A percentile compares a stretch with the other conserved stretches of the same genome.
Conservation (phyloP, 2,329 filamentous ascomycete genomes). For the Colletotrichum sublineola region DNA sequence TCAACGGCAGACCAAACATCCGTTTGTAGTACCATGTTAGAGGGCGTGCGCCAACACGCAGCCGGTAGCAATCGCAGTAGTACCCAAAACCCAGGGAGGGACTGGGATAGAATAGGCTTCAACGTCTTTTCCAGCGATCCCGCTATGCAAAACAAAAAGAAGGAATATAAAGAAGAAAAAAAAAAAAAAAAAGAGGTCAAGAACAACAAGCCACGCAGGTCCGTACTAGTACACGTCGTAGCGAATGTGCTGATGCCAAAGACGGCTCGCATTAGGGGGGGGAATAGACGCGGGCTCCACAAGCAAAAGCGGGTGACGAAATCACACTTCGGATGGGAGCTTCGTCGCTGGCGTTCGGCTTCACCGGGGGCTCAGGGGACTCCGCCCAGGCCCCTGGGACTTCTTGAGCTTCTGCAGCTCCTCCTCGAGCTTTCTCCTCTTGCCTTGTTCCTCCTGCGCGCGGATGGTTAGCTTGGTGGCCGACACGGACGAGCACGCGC, state of each 20-base stretch:
- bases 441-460: conserved; percentile 64
- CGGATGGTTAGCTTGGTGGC: conserved; percentile 47
- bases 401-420: conserved; percentile 61
- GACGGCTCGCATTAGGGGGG: not conserved
- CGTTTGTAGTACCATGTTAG: not conserved
- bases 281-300: not conserved
- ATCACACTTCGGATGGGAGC: not conserved
- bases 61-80: not conserved
- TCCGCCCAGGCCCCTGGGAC: conserved; percentile 58
- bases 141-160: conserved; percentile 34
- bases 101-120: not conserved
- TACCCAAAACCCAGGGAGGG: conserved; percentile 19
- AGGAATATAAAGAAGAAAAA: not conserved
- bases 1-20: not conserved
- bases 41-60: not conserved
- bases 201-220: not conserved
- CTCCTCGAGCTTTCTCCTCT: conserved; percentile 63
- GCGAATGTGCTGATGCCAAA: not conserved
- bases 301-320: not conserved
- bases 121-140: conserved; percentile 15
- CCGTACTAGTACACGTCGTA: conserved; percentile 8
- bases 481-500: not conserved
- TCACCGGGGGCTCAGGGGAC: conserved; percentile 57
- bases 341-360: not conserved
- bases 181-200: not conserved